Evolutionary conservation across 305 asterid species (phyloP).

Genomic region (Nicotiana rustica): DNA sequence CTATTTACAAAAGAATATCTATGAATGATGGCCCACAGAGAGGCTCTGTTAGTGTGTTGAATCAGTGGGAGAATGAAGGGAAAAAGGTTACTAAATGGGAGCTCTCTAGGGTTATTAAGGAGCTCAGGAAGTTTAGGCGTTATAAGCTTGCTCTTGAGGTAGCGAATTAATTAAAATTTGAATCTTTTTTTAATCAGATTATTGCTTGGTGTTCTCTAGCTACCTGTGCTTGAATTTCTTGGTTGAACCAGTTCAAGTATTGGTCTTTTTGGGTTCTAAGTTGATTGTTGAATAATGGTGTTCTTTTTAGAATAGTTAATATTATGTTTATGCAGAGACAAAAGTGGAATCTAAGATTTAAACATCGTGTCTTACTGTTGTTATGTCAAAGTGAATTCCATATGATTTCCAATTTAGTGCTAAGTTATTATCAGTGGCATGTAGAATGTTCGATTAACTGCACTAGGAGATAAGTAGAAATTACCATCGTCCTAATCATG

Average conservation of each 20-base stretch:
- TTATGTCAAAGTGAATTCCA: neutral
- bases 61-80: conserved; percentile 73
- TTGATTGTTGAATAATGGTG: neutral
- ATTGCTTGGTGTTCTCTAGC: neutral
- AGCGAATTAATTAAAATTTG: neutral
- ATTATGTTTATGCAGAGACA: neutral
- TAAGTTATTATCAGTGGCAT: neutral
- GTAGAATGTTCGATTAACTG: neutral
- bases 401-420: neutral
- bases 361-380: neutral
- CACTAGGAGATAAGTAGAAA: neutral
- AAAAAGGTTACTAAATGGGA: conserved; percentile 74
- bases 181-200: neutral
- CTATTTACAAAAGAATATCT: conserved; percentile 67
- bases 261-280: neutral
- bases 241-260: neutral
- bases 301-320: neutral
- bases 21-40: conserved; percentile 49
- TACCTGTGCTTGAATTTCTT: neutral
- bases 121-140: conserved; percentile 86
- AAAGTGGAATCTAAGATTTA: neutral
- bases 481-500: neutral
- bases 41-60: conserved; percentile 73
- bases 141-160: conserved; percentile 85
- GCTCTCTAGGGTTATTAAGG: conserved; percentile 75